Percentiles rank a stretch among this genome's conserved stretches.
phyloP scores from a whole-genome alignment of 2,329 filamentous ascomycete species.

The Sporothrix schenckii region DNA sequence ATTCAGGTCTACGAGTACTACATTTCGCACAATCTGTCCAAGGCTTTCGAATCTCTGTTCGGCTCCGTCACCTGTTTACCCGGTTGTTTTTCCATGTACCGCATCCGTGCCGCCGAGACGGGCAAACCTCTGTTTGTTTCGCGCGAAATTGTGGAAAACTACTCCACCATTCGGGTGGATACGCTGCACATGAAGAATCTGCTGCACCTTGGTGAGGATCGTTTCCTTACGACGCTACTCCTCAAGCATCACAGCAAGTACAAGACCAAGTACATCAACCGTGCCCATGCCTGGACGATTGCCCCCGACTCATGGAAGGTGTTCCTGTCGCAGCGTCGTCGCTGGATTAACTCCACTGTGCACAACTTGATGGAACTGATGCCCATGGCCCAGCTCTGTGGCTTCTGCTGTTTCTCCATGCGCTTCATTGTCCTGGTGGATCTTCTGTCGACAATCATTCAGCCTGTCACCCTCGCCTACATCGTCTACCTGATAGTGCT shows the following conservation, averaged over 20 bases:
- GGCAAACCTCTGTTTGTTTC: slow-evolving; percentile 97
- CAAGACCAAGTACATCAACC: slow-evolving; percentile 97
- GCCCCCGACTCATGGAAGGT: slow-evolving; percentile 92
- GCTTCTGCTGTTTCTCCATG: slow-evolving; percentile 99
- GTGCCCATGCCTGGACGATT: slow-evolving; percentile 93
- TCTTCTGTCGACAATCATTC: slow-evolving; percentile 85
- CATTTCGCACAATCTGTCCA: slow-evolving; percentile 94
- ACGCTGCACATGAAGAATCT: slow-evolving; percentile 99
- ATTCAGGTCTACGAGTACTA: slow-evolving; percentile 99
- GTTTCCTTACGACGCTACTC: slow-evolving; percentile 91
- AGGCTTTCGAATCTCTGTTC: slow-evolving; percentile 97
- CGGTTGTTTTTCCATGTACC: slow-evolving; percentile 99
- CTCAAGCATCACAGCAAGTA: slow-evolving; percentile 90
- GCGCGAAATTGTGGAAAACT: slow-evolving; percentile 83
- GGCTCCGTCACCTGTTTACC: slow-evolving; percentile 96
- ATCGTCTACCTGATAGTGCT: slow-evolving; percentile 85
- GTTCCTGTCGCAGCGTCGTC: slow-evolving; percentile 96
- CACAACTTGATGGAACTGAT: slow-evolving; percentile 97
- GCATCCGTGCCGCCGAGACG: slow-evolving; percentile 88
- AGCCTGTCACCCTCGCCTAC: slow-evolving; percentile 88
- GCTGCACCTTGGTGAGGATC: slow-evolving; percentile 94
- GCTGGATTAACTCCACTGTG: slow-evolving; percentile 99
- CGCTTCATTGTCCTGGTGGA: slow-evolving; percentile 96
- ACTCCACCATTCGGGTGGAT: slow-evolving; percentile 92
- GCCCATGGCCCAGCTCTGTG: slow-evolving; percentile 88